These are phyloP conservation scores for Lachancea kluyveri DNA, from an alignment of 805 yeast genomes.

Conservation along the genomic window DNA sequence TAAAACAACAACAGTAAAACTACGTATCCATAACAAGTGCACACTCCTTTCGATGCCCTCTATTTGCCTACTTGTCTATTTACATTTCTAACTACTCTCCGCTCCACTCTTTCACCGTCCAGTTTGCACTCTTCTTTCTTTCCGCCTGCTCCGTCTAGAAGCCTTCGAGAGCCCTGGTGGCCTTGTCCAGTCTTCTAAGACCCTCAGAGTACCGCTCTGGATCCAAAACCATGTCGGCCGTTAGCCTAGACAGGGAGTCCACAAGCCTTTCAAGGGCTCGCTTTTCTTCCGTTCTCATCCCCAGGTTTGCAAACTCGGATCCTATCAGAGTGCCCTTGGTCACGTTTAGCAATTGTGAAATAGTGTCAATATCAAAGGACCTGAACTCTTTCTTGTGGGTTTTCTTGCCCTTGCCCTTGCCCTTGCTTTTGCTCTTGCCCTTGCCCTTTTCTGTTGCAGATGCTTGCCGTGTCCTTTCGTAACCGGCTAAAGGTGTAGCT, in stretches of 20 bases:
- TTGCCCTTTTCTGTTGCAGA: too few species aligned
- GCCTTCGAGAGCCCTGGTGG: slow-evolving; percentile 83
- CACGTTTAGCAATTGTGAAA: slow-evolving; percentile 33
- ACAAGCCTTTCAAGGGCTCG: slow-evolving; percentile 78
- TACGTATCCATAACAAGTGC: too few species aligned
- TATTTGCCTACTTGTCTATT: too few species aligned
- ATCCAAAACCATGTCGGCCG: slow-evolving; percentile 87
- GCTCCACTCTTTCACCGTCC: too few species aligned
- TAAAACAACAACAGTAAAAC: too few species aligned
- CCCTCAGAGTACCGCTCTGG: slow-evolving; percentile 78
- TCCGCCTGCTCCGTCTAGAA: too few species aligned
- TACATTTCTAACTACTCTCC: too few species aligned
- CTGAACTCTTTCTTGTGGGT: slow-evolving; percentile 11
- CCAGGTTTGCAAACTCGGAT: slow-evolving; percentile 65
- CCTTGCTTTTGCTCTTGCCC: slow-evolving; percentile 1
- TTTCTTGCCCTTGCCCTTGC: slow-evolving; percentile 4
- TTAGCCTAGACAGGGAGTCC: slow-evolving; percentile 76
- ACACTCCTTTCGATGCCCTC: too few species aligned
- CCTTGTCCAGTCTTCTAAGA: slow-evolving; percentile 68
- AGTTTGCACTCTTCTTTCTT: too few species aligned
- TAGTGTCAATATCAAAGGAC: slow-evolving; percentile 29
- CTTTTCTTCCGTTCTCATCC: slow-evolving; percentile 70
- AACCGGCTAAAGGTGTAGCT: too few species aligned
- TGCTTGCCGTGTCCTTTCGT: too few species aligned
- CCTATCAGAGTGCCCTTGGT: slow-evolving; percentile 39